phyloP scores from a whole-genome alignment of 2,329 filamentous ascomycete genomes.

The Claviceps purpurea region DNA sequence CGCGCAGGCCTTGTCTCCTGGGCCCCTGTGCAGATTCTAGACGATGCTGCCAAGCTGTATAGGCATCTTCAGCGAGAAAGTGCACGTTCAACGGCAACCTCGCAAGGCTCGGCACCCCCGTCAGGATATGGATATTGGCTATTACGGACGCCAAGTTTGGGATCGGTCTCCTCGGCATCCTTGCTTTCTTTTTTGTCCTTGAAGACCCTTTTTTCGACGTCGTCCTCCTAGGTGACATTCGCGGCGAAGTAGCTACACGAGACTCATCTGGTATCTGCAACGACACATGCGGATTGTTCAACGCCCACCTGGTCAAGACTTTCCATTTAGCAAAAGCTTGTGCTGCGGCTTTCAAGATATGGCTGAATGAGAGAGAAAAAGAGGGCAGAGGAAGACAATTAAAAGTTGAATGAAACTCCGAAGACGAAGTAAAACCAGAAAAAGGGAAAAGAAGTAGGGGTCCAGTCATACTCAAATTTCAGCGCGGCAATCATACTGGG shows the following conservation, averaged over 20 bases:
- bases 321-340: conserved; percentile 4
- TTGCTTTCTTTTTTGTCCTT: conserved; percentile 29
- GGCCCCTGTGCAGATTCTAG: conserved; percentile 33
- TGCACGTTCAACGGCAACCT: conserved; percentile 72
- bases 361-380: background rate
- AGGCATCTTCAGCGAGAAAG: conserved; percentile 62
- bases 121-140: conserved; percentile 67
- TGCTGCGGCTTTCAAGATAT: conserved; percentile 8
- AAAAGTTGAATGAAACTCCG: conserved; percentile 44
- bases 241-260: conserved; percentile 40
- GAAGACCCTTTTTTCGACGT: too few relatives aligned
- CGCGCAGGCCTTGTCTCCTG: conserved; percentile 33
- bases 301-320: conserved; percentile 59
- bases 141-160: conserved; percentile 55
- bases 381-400: background rate
- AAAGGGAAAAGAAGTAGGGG: background rate
- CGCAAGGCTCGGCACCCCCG: conserved; percentile 66
- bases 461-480: conserved; percentile 67
- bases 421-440: background rate
- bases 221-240: conserved; percentile 11
- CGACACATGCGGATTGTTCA: conserved; percentile 73
- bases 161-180: conserved; percentile 42
- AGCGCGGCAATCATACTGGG: conserved; percentile 75
- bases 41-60: conserved; percentile 53
- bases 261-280: conserved; percentile 58